These are phyloP conservation scores for Termitomyces heimii DNA, from an alignment of 768 basidiomycete species.

Conservation along the genomic window DNA sequence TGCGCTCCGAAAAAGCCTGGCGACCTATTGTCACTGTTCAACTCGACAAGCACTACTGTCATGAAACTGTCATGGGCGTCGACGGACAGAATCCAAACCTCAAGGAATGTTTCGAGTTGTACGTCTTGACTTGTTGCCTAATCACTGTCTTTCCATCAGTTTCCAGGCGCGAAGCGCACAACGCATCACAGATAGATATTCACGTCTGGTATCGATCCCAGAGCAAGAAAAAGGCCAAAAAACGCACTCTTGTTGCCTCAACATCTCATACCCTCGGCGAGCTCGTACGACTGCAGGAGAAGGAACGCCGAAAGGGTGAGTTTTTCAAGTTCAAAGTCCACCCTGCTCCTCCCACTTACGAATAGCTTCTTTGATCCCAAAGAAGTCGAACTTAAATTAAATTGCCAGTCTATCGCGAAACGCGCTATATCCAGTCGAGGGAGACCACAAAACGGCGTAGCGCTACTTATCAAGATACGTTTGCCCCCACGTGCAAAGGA, in stretches of 20 bases:
- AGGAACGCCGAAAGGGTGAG: slow-evolving; percentile 34
- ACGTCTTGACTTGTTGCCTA: slow-evolving; percentile 18
- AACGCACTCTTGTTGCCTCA: slow-evolving; percentile 47
- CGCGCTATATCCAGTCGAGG: slow-evolving; percentile 27
- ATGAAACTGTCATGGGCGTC: slow-evolving; percentile 57
- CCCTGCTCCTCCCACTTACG: background rate
- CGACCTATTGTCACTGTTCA: slow-evolving; percentile 57
- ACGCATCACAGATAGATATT: slow-evolving; percentile 41
- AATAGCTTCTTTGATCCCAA: slow-evolving; percentile 10
- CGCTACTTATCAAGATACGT: slow-evolving; percentile 20
- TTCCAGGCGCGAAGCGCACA: slow-evolving; percentile 33
- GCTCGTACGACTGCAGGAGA: slow-evolving; percentile 41
- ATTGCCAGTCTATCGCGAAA: slow-evolving; percentile 30
- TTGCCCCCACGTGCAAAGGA: slow-evolving; percentile 12
- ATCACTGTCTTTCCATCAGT: background rate
- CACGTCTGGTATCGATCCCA: slow-evolving; percentile 51
- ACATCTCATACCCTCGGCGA: slow-evolving; percentile 48
- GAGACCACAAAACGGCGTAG: slow-evolving; percentile 35
- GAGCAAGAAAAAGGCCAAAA: slow-evolving; percentile 60
- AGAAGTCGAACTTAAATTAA: slow-evolving; percentile 41
- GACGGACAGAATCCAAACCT: slow-evolving; percentile 71
- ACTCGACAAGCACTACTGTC: slow-evolving; percentile 42
- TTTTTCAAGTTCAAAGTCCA: background rate
- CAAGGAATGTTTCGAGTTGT: slow-evolving; percentile 50
- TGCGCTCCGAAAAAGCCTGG: slow-evolving; percentile 63